These are phyloP conservation scores for Lachnellula occidentalis DNA, from an alignment of 2,329 filamentous ascomycete genomes.

Conservation along the genomic window DNA sequence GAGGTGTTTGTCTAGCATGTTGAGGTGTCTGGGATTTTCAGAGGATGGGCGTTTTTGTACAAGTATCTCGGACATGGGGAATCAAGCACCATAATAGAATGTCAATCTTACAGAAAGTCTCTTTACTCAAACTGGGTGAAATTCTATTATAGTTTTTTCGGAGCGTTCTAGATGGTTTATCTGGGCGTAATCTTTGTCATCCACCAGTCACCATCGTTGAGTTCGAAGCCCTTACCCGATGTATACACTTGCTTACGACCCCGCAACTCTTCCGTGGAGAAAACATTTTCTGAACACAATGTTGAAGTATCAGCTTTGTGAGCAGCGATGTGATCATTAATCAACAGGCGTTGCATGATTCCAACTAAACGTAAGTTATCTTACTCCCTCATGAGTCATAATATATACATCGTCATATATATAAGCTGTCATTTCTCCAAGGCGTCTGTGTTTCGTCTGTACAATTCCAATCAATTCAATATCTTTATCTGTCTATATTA, in stretches of 20 bases:
- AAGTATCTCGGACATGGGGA: not conserved
- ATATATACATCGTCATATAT: too few relatives aligned
- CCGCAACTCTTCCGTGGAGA: not conserved
- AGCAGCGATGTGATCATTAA: not conserved
- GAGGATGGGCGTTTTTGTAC: not conserved
- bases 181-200: too few relatives aligned
- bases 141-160: too few relatives aligned
- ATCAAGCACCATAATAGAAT: too few relatives aligned
- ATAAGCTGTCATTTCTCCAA: not conserved
- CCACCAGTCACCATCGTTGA: too few relatives aligned
- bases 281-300: not conserved
- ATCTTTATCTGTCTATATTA: not conserved
- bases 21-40: not conserved
- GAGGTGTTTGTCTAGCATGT: not conserved
- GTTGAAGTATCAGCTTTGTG: not conserved
- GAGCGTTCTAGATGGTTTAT: too few relatives aligned
- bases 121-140: too few relatives aligned
- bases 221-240: too few relatives aligned
- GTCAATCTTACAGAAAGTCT: too few relatives aligned
- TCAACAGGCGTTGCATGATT: not conserved
- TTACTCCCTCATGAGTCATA: not conserved
- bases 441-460: too few relatives aligned
- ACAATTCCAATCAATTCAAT: too few relatives aligned
- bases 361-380: not conserved
- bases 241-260: not conserved